Evolutionary conservation across 1,284 basidiomycete species (phyloP).

Genomic region (Hortiboletus rubellus): DNA sequence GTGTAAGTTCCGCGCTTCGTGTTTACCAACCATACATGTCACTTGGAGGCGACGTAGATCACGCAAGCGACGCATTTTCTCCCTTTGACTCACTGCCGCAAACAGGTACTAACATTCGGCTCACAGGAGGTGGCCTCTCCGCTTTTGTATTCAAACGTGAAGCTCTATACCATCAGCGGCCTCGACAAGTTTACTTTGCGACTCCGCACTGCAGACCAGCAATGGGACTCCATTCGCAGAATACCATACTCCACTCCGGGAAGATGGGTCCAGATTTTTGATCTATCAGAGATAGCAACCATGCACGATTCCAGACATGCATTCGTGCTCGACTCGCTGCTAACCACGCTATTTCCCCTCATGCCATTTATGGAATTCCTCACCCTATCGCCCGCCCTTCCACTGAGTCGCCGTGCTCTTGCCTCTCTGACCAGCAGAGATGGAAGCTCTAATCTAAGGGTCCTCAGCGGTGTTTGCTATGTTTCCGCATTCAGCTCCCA

Average conservation of each 20-base stretch:
- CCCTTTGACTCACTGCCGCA: conserved; percentile 1
- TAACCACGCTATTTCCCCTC: conserved; percentile 66
- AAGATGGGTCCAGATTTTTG: conserved; percentile 74
- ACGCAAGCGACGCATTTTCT: not conserved
- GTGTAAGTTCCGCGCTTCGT: conserved; percentile 48
- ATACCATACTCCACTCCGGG: conserved; percentile 83
- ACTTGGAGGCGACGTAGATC: not conserved
- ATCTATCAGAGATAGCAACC: conserved; percentile 59
- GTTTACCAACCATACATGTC: conserved; percentile 6
- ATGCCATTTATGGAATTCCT: conserved; percentile 66
- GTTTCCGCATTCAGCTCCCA: conserved; percentile 35
- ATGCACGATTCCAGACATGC: conserved; percentile 45
- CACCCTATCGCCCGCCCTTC: conserved; percentile 58
- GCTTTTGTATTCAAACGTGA: conserved; percentile 62
- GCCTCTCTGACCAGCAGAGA: conserved; percentile 55
- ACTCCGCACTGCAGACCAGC: conserved; percentile 63
- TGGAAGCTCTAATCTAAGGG: conserved; percentile 52
- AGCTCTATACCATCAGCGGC: conserved; percentile 45
- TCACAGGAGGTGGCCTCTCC: conserved; percentile 67
- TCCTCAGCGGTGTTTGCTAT: conserved; percentile 64
- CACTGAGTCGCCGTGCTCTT: conserved; percentile 61
- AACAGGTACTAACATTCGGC: conserved; percentile 16
- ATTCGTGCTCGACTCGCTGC: conserved; percentile 56
- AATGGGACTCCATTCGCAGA: conserved; percentile 83
- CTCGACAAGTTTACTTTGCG: conserved; percentile 58